These are phyloP conservation scores for Nephelium lappaceum DNA, from an alignment of 345 rosid genomes.

Conservation along the genomic window DNA sequence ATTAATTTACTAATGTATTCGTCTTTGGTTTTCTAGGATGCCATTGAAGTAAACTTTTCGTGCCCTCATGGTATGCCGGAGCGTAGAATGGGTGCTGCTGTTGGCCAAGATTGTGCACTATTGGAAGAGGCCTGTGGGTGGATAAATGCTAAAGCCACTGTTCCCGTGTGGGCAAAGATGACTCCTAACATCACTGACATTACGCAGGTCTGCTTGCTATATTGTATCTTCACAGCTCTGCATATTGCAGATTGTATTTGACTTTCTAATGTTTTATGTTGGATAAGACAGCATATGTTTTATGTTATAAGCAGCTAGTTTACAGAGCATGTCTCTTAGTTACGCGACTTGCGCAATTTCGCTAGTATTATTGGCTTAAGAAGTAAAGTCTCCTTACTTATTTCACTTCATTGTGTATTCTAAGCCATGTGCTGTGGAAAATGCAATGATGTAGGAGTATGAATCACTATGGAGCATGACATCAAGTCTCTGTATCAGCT, in stretches of 20 bases:
- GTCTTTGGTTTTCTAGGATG: conserved; percentile 57
- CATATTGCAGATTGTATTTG: background rate
- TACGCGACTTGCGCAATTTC: background rate
- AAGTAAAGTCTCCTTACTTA: background rate
- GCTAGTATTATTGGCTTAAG: background rate
- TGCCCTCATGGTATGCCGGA: conserved; percentile 99
- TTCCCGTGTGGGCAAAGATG: conserved; percentile 99
- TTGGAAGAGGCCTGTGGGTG: conserved; percentile 92
- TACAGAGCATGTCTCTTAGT: background rate
- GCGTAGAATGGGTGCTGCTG: conserved; percentile 98
- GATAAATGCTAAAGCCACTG: conserved; percentile 92
- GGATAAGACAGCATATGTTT: background rate
- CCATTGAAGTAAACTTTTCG: conserved; percentile 91
- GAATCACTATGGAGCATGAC: background rate
- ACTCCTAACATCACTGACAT: conserved; percentile 99
- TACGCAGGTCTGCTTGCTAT: conserved; percentile 55
- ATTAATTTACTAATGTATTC: background rate
- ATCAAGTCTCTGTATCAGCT: background rate
- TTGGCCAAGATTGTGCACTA: conserved; percentile 87
- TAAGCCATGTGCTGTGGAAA: background rate
- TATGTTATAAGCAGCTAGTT: background rate
- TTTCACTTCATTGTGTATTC: background rate
- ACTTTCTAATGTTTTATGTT: background rate
- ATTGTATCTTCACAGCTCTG: background rate
- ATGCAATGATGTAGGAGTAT: background rate